Evolutionary conservation across 805 yeast species (phyloP), one percentile per base, ranked within the genome.

Genomic region (Pichia heedii): DNA sequence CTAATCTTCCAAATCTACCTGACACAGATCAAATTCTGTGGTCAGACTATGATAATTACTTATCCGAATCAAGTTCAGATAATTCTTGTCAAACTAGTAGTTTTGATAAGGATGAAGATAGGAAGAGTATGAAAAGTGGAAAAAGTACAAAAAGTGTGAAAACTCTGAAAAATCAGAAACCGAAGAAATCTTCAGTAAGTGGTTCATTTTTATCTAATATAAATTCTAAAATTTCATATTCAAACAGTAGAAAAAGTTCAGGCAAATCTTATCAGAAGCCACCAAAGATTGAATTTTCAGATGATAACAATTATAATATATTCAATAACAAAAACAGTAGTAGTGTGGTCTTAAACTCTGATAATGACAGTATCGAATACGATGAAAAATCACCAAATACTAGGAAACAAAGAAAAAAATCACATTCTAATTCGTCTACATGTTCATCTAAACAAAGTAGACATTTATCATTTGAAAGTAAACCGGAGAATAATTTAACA

Each of bases 1-100:
- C 74, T 1, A 50, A 51, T 19, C 60, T 62, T 12, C 74, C 73
- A 5, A 53, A 67, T 44, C 48, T 69, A 9, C 73, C 74, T 0
- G 59, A 53, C 7, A 44, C 53, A 10, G 63, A 60, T 39, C 53
- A 57, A 18, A 20, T 57, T 2, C 44, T 50, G 13, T 62, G 64
- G 60, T 60, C 65, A 2, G 62, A 59, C 40, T 58, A 54, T 34
- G 65, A 60, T 6, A 63, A 56, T 33, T 56, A 55, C 39, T 44
- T 57, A 36, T 49, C 54, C 3, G 53, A 51, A 35, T 47, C 2
- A 37, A 45, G 3, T 18, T 21, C 33, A 30, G 33, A 36, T 22
- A n/a, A 24, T 4, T 24, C 22, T 5, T 18, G 29, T 22, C 11
- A 16, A 19, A 9, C 18, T 2, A 8, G 24, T 21, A 34, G 36